Evolutionary conservation across 139 green algal species (phyloP), one percentile per base, ranked within the genome.

Genomic region (Chlorella sp.): DNA sequence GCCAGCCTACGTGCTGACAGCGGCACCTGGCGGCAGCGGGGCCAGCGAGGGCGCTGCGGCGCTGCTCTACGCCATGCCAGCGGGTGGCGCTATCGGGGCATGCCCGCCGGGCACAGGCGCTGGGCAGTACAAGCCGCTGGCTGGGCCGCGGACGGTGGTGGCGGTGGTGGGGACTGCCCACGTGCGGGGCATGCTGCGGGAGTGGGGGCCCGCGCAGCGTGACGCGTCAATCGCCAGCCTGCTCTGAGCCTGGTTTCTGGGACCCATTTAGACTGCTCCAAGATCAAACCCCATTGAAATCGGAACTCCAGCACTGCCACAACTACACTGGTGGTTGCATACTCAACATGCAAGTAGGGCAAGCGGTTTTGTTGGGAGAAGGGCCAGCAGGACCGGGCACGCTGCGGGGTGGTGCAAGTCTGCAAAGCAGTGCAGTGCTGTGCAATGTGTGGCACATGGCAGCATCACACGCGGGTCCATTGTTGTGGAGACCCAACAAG

Each of bases 111-210:
- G 96, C 0, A 64, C 89, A 22, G 97, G 96, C 30, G 95, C 97
- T 19, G 97, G 96, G 53, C 94, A 96, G 81, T 97, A 96, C 9
- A 69, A 61, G 34, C 94, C 94, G 79, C 57, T 85, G 60, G 93
- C 94, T 64, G 61, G 80, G 57, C 30, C 66, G 5, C 86, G 75
- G n/a, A 88, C 81, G 28, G 91, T 99, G 69, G 97, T 99, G 48
- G 96, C 90, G 9, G 92, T 99, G 34, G 94, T 99, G n/a, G 97
- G 97, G 28, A 96, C 94, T 11, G 97, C 96, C 0, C 97, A 99
- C 86, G 96, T 98, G 78, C 88, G 90, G 16, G 97, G 97, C 76
- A 99, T 99, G 86, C 66, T 94, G 5, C 85, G 91, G 12, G 81
- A 92, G 39, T 97, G 95, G 96, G 36, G 91, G 24, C 60, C 88